Percentiles rank a stretch among this genome's conserved stretches.
phyloP scores from a whole-genome alignment of 495 filamentous ascomycete genomes.

The Evernia prunastri region DNA sequence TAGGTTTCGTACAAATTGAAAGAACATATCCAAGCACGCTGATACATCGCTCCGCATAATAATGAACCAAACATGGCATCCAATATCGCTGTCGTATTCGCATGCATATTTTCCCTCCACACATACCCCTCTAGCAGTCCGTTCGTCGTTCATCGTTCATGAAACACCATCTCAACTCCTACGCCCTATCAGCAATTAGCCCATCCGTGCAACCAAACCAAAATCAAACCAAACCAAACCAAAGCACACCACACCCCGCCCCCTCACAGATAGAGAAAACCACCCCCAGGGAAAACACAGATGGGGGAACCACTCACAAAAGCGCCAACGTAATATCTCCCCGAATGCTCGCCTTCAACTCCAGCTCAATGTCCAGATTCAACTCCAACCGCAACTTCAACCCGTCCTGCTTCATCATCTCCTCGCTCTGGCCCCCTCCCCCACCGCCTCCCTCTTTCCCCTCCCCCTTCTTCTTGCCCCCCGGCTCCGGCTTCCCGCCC shows the following conservation, averaged over 20 bases:
- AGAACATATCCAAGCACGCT: no score
- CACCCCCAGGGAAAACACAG: neutral
- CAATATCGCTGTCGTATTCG: neutral
- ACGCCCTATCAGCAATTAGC: constrained; percentile 2
- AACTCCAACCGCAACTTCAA: constrained; percentile 62
- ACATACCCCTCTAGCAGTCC: neutral
- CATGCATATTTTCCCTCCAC: neutral
- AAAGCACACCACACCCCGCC: neutral
- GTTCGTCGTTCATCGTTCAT: no score
- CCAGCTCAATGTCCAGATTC: constrained; percentile 82
- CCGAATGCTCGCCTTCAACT: constrained; percentile 89
- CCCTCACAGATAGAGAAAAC: no score
- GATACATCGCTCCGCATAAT: no score
- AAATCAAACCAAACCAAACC: no score
- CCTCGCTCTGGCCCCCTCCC: constrained; percentile 10
- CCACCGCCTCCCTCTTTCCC: constrained; percentile 18
- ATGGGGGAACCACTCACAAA: constrained; percentile 53
- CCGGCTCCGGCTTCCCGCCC: constrained; percentile 36
- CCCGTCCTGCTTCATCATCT: constrained; percentile 23
- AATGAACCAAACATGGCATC: no score
- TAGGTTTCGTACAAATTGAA: neutral
- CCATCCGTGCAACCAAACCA: no score
- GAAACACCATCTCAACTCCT: neutral
- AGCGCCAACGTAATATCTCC: constrained; percentile 81
- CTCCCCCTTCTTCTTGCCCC: constrained; percentile 23